Evolutionary conservation across 176 grass and related monocot species (phyloP).

Genomic region (Rhynchospora breviuscula): DNA sequence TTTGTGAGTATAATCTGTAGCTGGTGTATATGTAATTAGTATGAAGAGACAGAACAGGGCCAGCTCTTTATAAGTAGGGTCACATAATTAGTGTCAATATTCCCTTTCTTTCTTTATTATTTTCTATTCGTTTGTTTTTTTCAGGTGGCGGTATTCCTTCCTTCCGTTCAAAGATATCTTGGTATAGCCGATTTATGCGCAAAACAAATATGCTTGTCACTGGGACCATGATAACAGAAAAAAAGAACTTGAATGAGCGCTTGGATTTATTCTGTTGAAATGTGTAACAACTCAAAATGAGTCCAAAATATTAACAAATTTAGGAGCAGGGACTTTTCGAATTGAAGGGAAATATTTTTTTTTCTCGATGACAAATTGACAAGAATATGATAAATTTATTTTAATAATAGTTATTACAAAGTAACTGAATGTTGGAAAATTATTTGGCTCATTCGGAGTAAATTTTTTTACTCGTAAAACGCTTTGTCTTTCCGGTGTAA

Average conservation of each 20-base stretch:
- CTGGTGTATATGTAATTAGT: background rate
- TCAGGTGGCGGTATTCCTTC: slow-evolving; percentile 9
- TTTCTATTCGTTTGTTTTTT: background rate
- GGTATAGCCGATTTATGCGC: background rate
- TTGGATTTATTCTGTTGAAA: background rate
- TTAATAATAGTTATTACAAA: background rate
- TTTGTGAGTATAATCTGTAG: background rate
- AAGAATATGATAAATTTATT: background rate
- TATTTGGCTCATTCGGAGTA: background rate
- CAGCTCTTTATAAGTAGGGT: background rate
- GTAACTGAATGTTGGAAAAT: background rate
- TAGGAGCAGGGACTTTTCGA: background rate
- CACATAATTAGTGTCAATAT: background rate
- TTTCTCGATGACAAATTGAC: background rate
- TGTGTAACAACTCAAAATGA: background rate
- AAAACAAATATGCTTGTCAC: background rate
- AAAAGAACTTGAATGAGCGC: background rate
- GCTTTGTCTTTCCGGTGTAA: too few species aligned
- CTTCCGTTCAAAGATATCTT: background rate
- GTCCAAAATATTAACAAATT: background rate
- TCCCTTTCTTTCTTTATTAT: background rate
- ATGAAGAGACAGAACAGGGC: background rate
- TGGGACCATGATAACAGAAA: background rate
- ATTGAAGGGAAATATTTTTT: background rate
- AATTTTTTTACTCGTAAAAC: too few species aligned